Conservation (phyloP, 441 rosid species). For the Dalechampia spathulata region DNA sequence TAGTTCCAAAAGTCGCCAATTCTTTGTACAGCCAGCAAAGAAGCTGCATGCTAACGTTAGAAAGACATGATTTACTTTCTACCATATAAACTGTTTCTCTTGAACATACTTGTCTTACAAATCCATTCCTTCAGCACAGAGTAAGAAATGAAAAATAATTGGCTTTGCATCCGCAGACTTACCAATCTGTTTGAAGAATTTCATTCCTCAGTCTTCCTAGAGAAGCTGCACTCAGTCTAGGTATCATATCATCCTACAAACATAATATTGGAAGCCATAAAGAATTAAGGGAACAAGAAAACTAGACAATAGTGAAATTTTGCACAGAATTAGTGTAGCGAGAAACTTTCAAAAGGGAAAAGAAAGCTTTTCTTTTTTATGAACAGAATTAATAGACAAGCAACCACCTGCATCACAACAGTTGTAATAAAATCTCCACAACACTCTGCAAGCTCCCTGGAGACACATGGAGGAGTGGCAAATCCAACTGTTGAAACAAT, state of each 20-base stretch:
- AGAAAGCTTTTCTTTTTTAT: not conserved
- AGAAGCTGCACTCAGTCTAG: slow-evolving; percentile 74
- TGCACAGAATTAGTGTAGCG: not conserved
- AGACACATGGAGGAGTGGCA: slow-evolving; percentile 86
- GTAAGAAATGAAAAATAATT: not conserved
- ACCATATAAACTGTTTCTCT: no score
- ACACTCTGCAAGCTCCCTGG: slow-evolving; percentile 70
- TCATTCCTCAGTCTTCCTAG: slow-evolving; percentile 72
- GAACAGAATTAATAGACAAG: slow-evolving; percentile 1
- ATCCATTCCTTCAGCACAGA: not conserved
- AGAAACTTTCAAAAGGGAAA: not conserved
- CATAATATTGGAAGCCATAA: not conserved
- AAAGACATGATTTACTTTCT: no score
- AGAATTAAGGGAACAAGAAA: not conserved
- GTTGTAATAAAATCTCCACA: slow-evolving; percentile 74
- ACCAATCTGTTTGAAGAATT: slow-evolving; percentile 79
- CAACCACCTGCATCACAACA: slow-evolving; percentile 78
- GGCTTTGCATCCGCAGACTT: not conserved
- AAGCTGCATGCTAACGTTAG: not conserved
- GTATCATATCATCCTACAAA: slow-evolving; percentile 79
- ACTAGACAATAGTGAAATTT: not conserved
- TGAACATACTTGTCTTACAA: no score
- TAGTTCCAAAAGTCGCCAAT: not conserved
- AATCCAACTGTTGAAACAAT: slow-evolving; percentile 74
- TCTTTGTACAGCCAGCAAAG: not conserved